phyloP scores from a whole-genome alignment of 495 filamentous ascomycete species.

The Penicillium odoratum region DNA sequence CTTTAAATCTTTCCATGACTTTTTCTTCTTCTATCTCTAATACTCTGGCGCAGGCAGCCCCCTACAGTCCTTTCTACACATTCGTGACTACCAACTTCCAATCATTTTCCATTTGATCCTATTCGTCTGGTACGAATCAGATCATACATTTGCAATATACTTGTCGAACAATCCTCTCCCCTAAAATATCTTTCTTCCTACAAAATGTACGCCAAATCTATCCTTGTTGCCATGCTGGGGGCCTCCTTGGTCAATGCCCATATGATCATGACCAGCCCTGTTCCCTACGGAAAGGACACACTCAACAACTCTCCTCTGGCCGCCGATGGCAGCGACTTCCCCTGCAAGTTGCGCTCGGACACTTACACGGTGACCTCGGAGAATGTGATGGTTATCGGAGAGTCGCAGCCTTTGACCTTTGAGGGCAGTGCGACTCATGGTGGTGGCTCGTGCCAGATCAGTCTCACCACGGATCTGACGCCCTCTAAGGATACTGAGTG shows the following conservation, averaged over 20 bases:
- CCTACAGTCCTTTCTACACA: constrained; percentile 2
- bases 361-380: constrained; percentile 26
- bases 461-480: constrained; percentile 69
- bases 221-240: constrained; percentile 47
- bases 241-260: constrained; percentile 57
- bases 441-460: constrained; percentile 87
- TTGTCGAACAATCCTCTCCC: constrained; percentile 25
- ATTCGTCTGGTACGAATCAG: constrained; percentile 48
- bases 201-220: constrained; percentile 44
- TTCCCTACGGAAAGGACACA: constrained; percentile 56
- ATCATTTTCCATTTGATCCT: constrained; percentile 27
- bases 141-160: constrained; percentile 13
- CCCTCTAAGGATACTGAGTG: constrained; percentile 55
- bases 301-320: constrained; percentile 63
- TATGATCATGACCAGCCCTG: constrained; percentile 68
- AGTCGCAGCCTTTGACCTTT: constrained; percentile 30
- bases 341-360: constrained; percentile 62
- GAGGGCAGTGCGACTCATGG: constrained; percentile 69
- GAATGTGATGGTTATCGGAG: constrained; percentile 36
- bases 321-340: constrained; percentile 65
- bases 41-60: constrained; percentile 12
- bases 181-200: constrained; percentile 14
- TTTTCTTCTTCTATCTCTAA: constrained; percentile 3
- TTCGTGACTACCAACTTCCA: constrained; percentile 23
- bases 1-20: not conserved